These are phyloP conservation scores for Phialocephala sp. DNA, from an alignment of 2,329 filamentous ascomycete genomes.

Conservation along the genomic window DNA sequence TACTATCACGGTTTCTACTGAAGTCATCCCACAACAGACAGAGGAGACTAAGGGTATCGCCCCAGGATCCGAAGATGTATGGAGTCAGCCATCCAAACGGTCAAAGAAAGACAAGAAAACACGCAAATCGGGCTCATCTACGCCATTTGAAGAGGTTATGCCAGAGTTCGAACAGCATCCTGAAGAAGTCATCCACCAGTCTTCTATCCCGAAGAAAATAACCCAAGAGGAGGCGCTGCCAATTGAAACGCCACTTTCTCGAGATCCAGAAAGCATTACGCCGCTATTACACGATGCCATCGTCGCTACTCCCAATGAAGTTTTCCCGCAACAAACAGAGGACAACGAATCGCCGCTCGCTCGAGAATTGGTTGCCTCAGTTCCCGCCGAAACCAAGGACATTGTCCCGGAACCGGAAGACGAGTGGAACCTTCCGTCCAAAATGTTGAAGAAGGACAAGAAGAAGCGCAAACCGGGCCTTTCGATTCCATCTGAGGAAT, in stretches of 20 bases:
- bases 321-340: too few relatives aligned
- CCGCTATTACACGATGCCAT: neutral
- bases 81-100: too few relatives aligned
- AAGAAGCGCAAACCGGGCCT: conserved; percentile 8
- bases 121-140: conserved; percentile 26
- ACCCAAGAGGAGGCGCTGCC: neutral
- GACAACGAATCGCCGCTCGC: conserved; percentile 29
- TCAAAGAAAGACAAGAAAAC: neutral
- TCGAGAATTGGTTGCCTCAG: conserved; percentile 21
- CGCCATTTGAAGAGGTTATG: conserved; percentile 22
- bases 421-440: neutral
- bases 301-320: too few relatives aligned
- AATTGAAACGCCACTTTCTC: neutral
- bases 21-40: too few relatives aligned
- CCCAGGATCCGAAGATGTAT: too few relatives aligned
- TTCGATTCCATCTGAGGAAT: conserved; percentile 7
- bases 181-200: neutral
- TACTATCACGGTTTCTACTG: too few relatives aligned
- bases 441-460: conserved; percentile 8
- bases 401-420: neutral
- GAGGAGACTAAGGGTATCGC: too few relatives aligned
- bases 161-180: neutral
- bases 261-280: neutral
- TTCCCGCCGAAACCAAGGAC: neutral
- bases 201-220: neutral